These are phyloP conservation scores for Choiromyces venosus DNA, from an alignment of 495 filamentous ascomycete species.

Conservation along the genomic window DNA sequence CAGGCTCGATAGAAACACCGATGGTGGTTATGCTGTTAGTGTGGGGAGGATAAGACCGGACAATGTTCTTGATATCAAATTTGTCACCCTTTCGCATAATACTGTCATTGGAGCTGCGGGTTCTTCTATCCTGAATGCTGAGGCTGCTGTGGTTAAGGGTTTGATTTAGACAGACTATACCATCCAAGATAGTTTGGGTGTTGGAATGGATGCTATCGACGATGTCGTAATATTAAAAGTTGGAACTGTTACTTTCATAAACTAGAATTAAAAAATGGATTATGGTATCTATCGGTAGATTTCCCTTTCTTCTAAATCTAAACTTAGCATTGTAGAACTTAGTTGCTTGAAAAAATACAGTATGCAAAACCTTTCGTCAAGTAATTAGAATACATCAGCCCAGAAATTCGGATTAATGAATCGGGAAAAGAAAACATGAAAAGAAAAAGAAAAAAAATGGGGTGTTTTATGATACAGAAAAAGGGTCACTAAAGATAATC, in stretches of 20 bases:
- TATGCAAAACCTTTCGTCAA: slow-evolving; percentile 3
- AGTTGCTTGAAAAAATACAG: background rate
- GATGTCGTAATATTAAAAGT: background rate
- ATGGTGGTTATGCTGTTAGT: slow-evolving; percentile 71
- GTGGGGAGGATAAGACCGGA: slow-evolving; percentile 73
- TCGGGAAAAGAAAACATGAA: background rate
- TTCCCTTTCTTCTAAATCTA: background rate
- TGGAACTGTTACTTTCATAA: background rate
- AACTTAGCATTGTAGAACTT: background rate
- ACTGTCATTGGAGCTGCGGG: slow-evolving; percentile 93
- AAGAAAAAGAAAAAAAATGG: slow-evolving; percentile 1
- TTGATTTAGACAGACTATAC: slow-evolving; percentile 52
- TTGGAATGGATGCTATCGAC: background rate
- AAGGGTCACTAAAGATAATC: background rate
- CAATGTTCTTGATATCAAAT: slow-evolving; percentile 75
- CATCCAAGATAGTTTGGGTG: background rate
- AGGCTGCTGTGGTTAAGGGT: slow-evolving; percentile 86
- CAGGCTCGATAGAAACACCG: slow-evolving; percentile 69
- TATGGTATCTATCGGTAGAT: background rate
- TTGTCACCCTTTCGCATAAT: slow-evolving; percentile 78
- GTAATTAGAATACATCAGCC: background rate
- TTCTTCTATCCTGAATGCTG: slow-evolving; percentile 88
- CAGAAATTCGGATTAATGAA: background rate
- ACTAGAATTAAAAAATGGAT: background rate
- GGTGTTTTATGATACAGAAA: background rate